Evolutionary conservation across 441 rosid species (phyloP).

Genomic region (Cnidoscolus chayamansa): DNA sequence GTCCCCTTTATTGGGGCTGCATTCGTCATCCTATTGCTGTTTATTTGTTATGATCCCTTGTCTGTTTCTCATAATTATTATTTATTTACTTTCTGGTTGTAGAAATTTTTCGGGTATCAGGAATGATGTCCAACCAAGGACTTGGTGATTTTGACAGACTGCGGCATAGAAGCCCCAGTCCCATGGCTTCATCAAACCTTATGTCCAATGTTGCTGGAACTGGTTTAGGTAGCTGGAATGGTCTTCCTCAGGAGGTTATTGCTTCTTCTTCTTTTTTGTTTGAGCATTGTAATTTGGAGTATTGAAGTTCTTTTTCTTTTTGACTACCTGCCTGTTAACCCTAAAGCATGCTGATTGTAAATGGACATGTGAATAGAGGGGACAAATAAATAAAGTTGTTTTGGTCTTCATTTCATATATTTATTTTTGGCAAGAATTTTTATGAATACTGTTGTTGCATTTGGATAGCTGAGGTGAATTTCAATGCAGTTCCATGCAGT

Average conservation of each 20-base stretch:
- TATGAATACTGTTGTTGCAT: too few species aligned
- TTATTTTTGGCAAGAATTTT: too few species aligned
- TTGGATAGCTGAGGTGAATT: too few species aligned
- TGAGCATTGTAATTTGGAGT: conserved; percentile 7
- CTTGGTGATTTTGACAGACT: conserved; percentile 76
- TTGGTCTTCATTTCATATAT: background rate
- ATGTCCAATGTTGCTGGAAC: conserved; percentile 63
- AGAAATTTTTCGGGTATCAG: conserved; percentile 81
- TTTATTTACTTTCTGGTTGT: conserved; percentile 20
- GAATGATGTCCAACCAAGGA: conserved; percentile 86
- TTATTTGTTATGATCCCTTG: background rate
- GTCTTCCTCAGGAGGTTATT: conserved; percentile 72
- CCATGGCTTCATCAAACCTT: conserved; percentile 89
- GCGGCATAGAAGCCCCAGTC: conserved; percentile 92
- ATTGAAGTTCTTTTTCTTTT: background rate
- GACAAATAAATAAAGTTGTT: background rate
- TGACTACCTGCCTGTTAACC: background rate
- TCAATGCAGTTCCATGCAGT: background rate
- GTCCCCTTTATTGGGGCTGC: background rate
- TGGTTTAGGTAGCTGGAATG: conserved; percentile 70
- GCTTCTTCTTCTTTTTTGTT: background rate
- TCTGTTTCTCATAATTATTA: conserved; percentile 9
- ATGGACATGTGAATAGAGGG: background rate
- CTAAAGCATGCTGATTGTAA: background rate
- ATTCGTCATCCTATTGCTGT: background rate